Evolutionary conservation across 1,139 yeast genomes (phyloP).

Genomic region (Saccharomyces hybrid): DNA sequence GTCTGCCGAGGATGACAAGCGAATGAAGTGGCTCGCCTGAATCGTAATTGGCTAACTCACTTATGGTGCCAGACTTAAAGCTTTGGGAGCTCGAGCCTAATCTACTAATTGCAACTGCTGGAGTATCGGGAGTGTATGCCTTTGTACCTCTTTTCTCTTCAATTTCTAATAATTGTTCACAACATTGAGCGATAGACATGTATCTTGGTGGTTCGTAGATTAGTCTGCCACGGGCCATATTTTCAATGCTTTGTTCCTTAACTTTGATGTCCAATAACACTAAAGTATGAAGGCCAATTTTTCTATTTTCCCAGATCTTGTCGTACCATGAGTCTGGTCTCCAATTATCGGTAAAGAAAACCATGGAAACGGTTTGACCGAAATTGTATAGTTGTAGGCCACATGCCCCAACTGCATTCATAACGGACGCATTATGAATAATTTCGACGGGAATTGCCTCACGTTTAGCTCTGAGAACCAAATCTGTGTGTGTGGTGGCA

Average conservation of each 20-base stretch:
- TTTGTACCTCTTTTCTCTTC: constrained; percentile 67
- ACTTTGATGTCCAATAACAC: constrained; percentile 88
- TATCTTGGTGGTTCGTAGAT: constrained; percentile 96
- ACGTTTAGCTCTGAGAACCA: constrained; percentile 84
- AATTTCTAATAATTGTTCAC: constrained; percentile 75
- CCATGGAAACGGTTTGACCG: constrained; percentile 94
- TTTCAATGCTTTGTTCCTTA: constrained; percentile 90
- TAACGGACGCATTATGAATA: constrained; percentile 91
- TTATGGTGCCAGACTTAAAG: constrained; percentile 78
- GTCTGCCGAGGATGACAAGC: constrained; percentile 81
- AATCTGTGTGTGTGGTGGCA: constrained; percentile 95
- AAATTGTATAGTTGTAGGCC: constrained; percentile 91
- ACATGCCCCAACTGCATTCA: constrained; percentile 98
- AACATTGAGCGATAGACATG: constrained; percentile 88
- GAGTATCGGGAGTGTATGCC: constrained; percentile 79
- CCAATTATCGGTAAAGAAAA: constrained; percentile 92
- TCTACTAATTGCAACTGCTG: constrained; percentile 89
- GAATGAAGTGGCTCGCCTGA: constrained; percentile 95
- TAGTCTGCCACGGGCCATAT: constrained; percentile 85
- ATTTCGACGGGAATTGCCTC: constrained; percentile 68
- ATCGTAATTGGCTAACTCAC: constrained; percentile 68
- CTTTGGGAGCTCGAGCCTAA: constrained; percentile 78
- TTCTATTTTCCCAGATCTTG: constrained; percentile 81
- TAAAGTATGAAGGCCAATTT: constrained; percentile 83
- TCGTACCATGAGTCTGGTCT: constrained; percentile 92